Base-by-base conservation (phyloP, 2,329 filamentous ascomycete species). In the Colletotrichum lindemuthianum region DNA sequence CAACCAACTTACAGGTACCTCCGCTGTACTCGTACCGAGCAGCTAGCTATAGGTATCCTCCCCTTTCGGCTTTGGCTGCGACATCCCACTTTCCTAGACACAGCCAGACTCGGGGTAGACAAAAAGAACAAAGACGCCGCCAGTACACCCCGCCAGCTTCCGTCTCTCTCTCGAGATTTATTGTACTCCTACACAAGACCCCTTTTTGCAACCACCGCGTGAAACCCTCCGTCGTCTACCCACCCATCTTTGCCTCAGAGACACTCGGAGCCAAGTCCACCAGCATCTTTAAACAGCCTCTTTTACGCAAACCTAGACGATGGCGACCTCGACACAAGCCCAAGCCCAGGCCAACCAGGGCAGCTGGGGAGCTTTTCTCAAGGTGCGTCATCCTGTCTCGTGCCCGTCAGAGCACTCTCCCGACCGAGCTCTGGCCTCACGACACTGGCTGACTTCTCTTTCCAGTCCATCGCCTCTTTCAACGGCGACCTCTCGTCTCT, bases 401-500 rank as follows among this genome's bases (percentile, higher is more conserved):
- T 24, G 33, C 8, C 15, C n/a, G 2, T 9, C 39, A 12, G 8
- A 12, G 10, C 33, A 9, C 15, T 12, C 13, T n/a, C 12, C 37
- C 33, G 9, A 15, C 45, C 12, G 16, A 10, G n/a, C 55, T 43
- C 15, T 43, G 10, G 45, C 34, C 6, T 10, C 24, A 40, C 11
- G 4, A 24, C 13, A n/a, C 50, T 60, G 36, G 55, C 34, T 11
- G 2, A 24, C 8, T n/a, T 10, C 37, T 33, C 7, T 15, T 34
- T 40, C 10, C 68, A 87, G 85, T 93, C 91, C 51, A 91, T 94
- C 73, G 89, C 90, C 57, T 92, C 90, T 4, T 95, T 94, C 82
- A 92, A 91, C 73, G 92, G 92, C 72, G 92, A 95, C 76, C 85
- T 94, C 63, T 90, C 91, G 39, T 92, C 90, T 66, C 81, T 95